Conservation (phyloP, 2,329 filamentous ascomycete species). For the Fusarium annulatum region DNA sequence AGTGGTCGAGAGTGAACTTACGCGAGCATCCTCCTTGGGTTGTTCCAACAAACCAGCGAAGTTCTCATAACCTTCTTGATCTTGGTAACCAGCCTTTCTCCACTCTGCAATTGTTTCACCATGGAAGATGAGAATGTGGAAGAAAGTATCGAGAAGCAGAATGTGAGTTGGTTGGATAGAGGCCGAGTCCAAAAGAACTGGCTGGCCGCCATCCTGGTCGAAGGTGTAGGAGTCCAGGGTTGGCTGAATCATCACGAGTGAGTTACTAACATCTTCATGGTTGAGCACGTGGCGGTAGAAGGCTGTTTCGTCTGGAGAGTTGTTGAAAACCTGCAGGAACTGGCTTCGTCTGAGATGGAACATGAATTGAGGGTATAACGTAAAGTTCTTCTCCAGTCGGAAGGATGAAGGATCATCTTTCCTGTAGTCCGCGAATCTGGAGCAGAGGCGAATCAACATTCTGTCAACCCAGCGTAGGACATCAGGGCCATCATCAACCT, state of each 20-base stretch:
- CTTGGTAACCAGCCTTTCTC: slow-evolving; percentile 97
- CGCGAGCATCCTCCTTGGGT: slow-evolving; percentile 95
- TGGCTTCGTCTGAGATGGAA: slow-evolving; percentile 97
- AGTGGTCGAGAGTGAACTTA: slow-evolving; percentile 58
- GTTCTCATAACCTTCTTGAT: slow-evolving; percentile 98
- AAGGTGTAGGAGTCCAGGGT: slow-evolving; percentile 98
- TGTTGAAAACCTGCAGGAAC: slow-evolving; percentile 99
- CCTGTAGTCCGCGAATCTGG: slow-evolving; percentile 95
- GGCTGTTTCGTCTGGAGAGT: slow-evolving; percentile 98
- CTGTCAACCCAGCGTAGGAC: slow-evolving; percentile 97
- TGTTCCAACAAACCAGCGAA: slow-evolving; percentile 88
- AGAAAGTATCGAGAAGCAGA: slow-evolving; percentile 96
- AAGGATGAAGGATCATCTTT: slow-evolving; percentile 99
- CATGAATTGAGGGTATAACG: slow-evolving; percentile 99
- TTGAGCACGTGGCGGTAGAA: slow-evolving; percentile 98
- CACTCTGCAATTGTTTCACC: slow-evolving; percentile 98
- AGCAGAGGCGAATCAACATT: slow-evolving; percentile 97
- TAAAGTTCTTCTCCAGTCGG: slow-evolving; percentile 98
- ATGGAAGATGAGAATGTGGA: slow-evolving; percentile 99
- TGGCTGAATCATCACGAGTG: slow-evolving; percentile 98
- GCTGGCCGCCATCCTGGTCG: slow-evolving; percentile 90
- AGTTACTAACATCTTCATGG: slow-evolving; percentile 96
- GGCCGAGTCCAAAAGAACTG: slow-evolving; percentile 94
- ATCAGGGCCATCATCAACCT: slow-evolving; percentile 98
- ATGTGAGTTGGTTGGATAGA: slow-evolving; percentile 96